Percentiles rank a stretch among this genome's conserved stretches.
Evolutionary conservation across 306 rosid species (phyloP).

Genomic region (Hippophae rhamnoides): DNA sequence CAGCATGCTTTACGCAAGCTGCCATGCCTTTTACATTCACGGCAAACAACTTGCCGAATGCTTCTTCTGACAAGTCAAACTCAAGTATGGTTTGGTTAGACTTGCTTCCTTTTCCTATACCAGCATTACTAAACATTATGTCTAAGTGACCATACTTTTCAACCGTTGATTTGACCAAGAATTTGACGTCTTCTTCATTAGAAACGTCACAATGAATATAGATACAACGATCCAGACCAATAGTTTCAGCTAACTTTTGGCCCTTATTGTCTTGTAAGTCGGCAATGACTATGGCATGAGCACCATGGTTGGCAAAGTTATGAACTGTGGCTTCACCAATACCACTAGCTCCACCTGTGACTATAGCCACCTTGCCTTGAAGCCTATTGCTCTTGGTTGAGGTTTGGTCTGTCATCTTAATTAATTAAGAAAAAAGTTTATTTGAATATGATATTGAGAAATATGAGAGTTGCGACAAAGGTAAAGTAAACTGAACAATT

Average conservation of each 20-base stretch:
- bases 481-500: no score
- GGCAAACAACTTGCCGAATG: not conserved
- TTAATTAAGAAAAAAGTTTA: no score
- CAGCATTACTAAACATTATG: conserved; percentile 22
- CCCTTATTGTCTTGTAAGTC: conserved; percentile 19
- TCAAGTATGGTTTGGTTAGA: not conserved
- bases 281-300: conserved; percentile 12
- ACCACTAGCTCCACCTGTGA: conserved; percentile 21
- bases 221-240: conserved; percentile 2
- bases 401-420: no score
- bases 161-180: conserved; percentile 3
- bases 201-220: conserved; percentile 16
- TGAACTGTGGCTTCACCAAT: conserved; percentile 11
- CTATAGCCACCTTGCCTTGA: conserved; percentile 22
- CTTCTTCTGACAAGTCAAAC: conserved; percentile 7
- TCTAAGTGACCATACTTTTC: conserved; percentile 9
- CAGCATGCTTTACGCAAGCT: conserved; percentile 16
- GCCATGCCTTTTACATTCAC: conserved; percentile 6
- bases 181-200: conserved; percentile 6
- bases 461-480: no score
- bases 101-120: not conserved
- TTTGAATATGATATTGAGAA: no score
- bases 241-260: not conserved
- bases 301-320: conserved; percentile 14
- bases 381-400: not conserved